A percentile compares a stretch with the other conserved stretches of the same genome.
Conservation (phyloP, 1,284 basidiomycete species). For the Neolentinus lepideus region DNA sequence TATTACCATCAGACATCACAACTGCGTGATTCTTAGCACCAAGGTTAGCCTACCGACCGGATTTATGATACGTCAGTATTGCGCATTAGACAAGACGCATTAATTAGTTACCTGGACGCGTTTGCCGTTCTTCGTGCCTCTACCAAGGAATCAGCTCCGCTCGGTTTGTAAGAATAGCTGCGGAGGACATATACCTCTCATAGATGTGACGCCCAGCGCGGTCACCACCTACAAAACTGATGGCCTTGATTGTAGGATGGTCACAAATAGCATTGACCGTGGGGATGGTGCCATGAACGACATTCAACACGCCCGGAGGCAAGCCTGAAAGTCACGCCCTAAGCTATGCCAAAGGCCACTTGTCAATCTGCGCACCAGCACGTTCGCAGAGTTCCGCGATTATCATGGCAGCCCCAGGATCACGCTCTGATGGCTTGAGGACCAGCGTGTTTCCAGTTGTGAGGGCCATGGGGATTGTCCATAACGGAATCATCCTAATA, state of each 20-base stretch:
- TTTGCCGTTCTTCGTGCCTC: constrained; percentile 83
- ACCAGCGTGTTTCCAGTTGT: constrained; percentile 94
- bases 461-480: constrained; percentile 87
- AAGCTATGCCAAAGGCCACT: not conserved
- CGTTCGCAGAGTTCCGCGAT: constrained; percentile 90
- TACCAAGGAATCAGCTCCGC: constrained; percentile 19
- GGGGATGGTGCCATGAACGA: constrained; percentile 85
- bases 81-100: not conserved
- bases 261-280: constrained; percentile 96
- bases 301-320: constrained; percentile 77
- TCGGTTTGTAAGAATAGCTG: not conserved
- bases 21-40: constrained; percentile 97
- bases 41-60: constrained; percentile 63
- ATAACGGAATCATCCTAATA: constrained; percentile 89
- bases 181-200: constrained; percentile 48
- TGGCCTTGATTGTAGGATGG: constrained; percentile 85
- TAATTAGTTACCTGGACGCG: constrained; percentile 64
- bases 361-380: constrained; percentile 47
- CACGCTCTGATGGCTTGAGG: constrained; percentile 93
- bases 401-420: constrained; percentile 96
- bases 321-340: constrained; percentile 33
- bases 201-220: constrained; percentile 93
- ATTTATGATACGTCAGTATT: not conserved
- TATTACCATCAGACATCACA: constrained; percentile 86
- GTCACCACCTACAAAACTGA: constrained; percentile 97